A percentile compares a stretch with the other conserved stretches of the same genome.
Evolutionary conservation across 2,329 filamentous ascomycete genomes (phyloP).

Genomic region (Alternaria sp.): DNA sequence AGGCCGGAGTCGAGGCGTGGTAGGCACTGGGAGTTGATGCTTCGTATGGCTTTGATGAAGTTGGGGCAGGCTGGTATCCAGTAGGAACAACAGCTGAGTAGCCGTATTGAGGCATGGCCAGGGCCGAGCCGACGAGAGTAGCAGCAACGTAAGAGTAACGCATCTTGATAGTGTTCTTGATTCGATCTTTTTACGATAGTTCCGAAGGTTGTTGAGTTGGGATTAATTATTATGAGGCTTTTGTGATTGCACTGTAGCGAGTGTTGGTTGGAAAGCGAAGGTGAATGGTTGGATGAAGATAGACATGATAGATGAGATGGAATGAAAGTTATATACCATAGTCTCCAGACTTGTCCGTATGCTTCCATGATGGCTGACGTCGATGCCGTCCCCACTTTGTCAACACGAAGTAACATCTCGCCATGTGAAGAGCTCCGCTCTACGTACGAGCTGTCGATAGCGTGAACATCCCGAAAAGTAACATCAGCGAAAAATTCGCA

Average conservation of each 20-base stretch:
- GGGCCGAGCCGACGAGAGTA: conserved; percentile 41
- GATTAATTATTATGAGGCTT: conserved; percentile 39
- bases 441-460: conserved; percentile 43
- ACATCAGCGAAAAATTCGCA: conserved; percentile 25
- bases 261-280: conserved; percentile 46
- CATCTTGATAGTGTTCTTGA: conserved; percentile 37
- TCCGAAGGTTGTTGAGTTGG: conserved; percentile 9
- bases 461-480: conserved; percentile 28
- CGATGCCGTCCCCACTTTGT: conserved; percentile 34
- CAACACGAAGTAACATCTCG: conserved; percentile 38
- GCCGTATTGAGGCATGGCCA: conserved; percentile 38
- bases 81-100: conserved; percentile 12
- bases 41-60: conserved; percentile 9
- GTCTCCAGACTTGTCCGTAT: conserved; percentile 19
- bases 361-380: conserved; percentile 38
- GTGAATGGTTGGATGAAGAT: conserved; percentile 40
- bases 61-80: conserved; percentile 10
- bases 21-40: conserved; percentile 7
- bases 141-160: conserved; percentile 43
- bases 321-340: conserved; percentile 39
- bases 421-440: conserved; percentile 26
- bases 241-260: conserved; percentile 41
- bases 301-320: conserved; percentile 18
- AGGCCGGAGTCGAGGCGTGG: background rate
- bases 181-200: conserved; percentile 5